These are phyloP conservation scores for Noccaea bulbosa DNA, from an alignment of 345 rosid species.

Conservation along the genomic window DNA sequence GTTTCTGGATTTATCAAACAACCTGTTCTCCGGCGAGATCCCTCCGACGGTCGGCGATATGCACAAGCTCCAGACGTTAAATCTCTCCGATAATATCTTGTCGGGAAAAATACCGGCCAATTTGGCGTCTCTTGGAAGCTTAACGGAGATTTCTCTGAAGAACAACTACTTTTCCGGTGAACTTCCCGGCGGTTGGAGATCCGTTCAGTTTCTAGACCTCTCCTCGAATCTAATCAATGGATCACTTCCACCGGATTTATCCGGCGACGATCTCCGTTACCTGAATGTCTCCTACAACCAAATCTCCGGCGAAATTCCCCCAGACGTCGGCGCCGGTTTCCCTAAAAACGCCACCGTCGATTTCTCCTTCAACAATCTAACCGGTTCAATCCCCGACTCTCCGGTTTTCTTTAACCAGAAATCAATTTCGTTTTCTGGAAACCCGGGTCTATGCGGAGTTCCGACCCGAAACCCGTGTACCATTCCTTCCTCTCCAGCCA, in stretches of 20 bases:
- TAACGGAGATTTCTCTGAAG: slow-evolving; percentile 61
- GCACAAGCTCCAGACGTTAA: slow-evolving; percentile 36
- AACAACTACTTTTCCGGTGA: slow-evolving; percentile 64
- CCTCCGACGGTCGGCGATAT: slow-evolving; percentile 45
- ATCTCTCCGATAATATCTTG: slow-evolving; percentile 42
- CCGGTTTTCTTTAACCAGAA: slow-evolving; percentile 57
- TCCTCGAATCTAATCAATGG: slow-evolving; percentile 82
- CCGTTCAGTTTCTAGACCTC: slow-evolving; percentile 64
- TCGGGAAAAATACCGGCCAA: slow-evolving; percentile 33
- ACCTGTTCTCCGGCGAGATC: slow-evolving; percentile 71
- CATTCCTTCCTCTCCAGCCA: slow-evolving; percentile 52
- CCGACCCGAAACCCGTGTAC: slow-evolving; percentile 58
- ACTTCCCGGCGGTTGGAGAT: slow-evolving; percentile 58
- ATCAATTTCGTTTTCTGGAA: slow-evolving; percentile 56
- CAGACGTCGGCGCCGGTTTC: slow-evolving; percentile 50
- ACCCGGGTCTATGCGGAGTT: slow-evolving; percentile 69
- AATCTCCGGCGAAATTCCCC: slow-evolving; percentile 66
- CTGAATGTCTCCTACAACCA: slow-evolving; percentile 72
- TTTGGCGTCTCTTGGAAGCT: slow-evolving; percentile 52
- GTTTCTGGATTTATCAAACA: slow-evolving; percentile 75
- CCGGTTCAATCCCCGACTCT: slow-evolving; percentile 70
- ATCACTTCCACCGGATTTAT: slow-evolving; percentile 68
- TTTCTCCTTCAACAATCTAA: slow-evolving; percentile 77
- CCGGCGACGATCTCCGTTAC: slow-evolving; percentile 58
- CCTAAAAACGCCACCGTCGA: slow-evolving; percentile 62